Evolutionary conservation across 805 yeast species (phyloP).

Genomic region (Barnettozyma salicaria): DNA sequence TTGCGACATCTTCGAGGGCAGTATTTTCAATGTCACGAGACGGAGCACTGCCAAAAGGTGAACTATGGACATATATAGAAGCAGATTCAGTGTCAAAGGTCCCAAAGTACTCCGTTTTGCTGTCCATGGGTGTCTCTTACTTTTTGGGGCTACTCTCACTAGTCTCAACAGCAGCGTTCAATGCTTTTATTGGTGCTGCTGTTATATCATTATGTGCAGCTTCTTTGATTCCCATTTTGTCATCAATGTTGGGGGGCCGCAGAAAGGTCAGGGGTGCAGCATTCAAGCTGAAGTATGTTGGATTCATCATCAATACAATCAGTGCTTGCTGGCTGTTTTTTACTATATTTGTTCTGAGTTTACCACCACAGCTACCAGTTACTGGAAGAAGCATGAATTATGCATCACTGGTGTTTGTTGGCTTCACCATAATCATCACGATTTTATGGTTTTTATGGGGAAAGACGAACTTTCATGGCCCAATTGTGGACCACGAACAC

Average conservation of each 20-base stretch:
- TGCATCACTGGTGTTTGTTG: conserved; percentile 56
- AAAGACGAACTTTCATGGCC: conserved; percentile 53
- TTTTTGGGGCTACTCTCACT: conserved; percentile 59
- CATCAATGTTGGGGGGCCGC: conserved; percentile 55
- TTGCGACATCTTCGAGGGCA: conserved; percentile 78
- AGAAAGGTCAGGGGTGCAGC: conserved; percentile 61
- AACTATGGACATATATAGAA: conserved; percentile 62
- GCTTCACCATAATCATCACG: conserved; percentile 44
- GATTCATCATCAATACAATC: conserved; percentile 55
- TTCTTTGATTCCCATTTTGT: conserved; percentile 66
- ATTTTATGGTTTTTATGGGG: conserved; percentile 58
- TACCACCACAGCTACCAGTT: conserved; percentile 61
- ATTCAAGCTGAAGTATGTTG: conserved; percentile 54
- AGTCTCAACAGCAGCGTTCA: conserved; percentile 67
- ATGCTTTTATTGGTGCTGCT: conserved; percentile 79
- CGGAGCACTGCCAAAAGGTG: conserved; percentile 65
- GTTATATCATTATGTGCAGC: conserved; percentile 71
- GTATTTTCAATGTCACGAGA: conserved; percentile 81
- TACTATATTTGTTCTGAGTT: conserved; percentile 55
- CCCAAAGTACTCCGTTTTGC: conserved; percentile 63
- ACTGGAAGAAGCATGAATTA: conserved; percentile 37
- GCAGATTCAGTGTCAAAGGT: conserved; percentile 47
- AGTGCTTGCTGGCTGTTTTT: conserved; percentile 56
- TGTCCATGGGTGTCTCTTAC: conserved; percentile 58
- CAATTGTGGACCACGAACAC: conserved; percentile 33